phyloP scores from a whole-genome alignment of 2,329 filamentous ascomycete genomes.

The Dothideomycetes sp. region DNA sequence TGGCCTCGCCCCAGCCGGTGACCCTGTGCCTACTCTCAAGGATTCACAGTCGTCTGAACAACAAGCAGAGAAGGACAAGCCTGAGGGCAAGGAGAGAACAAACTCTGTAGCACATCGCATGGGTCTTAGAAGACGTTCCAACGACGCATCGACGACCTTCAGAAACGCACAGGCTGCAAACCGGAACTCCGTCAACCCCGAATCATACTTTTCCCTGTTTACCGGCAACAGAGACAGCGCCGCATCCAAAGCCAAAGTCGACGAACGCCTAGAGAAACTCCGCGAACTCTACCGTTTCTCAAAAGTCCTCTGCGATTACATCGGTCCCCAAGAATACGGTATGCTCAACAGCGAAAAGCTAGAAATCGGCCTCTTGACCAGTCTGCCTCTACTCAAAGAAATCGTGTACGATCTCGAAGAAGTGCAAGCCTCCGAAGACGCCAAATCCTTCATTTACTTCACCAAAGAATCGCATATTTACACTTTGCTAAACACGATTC shows the following conservation, averaged over 20 bases:
- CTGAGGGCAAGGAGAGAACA: constrained; percentile 4
- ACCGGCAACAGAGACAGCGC: constrained; percentile 45
- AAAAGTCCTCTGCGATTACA: constrained; percentile 95
- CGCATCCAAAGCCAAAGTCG: constrained; percentile 63
- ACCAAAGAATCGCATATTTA: constrained; percentile 99
- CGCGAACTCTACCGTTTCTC: constrained; percentile 87
- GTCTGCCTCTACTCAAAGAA: constrained; percentile 85
- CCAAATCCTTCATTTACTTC: constrained; percentile 97
- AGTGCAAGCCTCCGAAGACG: constrained; percentile 87
- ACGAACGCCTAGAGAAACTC: constrained; percentile 76
- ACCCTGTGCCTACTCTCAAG: constrained; percentile 15
- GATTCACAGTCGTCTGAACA: constrained; percentile 7
- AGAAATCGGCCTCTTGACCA: constrained; percentile 94
- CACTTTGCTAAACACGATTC: constrained; percentile 92
- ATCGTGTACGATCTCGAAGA: constrained; percentile 96
- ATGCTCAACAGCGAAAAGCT: constrained; percentile 94
- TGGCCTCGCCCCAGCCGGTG: constrained; percentile 17
- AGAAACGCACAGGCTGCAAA: constrained; percentile 15
- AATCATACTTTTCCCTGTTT: constrained; percentile 83
- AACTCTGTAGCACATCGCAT: constrained; percentile 35
- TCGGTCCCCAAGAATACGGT: constrained; percentile 95
- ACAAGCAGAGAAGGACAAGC: constrained; percentile 6
- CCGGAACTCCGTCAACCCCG: constrained; percentile 27
- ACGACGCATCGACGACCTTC: constrained; percentile 26
- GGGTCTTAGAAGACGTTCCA: constrained; percentile 45